Conservation (phyloP, 164 flowering plant species). For the Tetrastigma voinierianum region DNA sequence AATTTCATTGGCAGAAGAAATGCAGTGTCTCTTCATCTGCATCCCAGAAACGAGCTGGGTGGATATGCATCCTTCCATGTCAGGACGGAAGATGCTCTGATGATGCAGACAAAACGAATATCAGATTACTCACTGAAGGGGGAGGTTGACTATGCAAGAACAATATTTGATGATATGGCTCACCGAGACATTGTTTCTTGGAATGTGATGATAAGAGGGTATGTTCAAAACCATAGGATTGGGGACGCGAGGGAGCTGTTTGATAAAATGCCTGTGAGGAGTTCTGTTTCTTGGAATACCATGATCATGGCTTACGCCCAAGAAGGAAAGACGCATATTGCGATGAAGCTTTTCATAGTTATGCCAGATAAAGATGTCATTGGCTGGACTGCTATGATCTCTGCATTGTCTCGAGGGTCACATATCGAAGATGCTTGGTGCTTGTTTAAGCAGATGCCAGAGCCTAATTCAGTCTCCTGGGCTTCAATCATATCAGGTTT, state of each 20-base stretch:
- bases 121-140: conserved; percentile 15
- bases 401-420: conserved; percentile 19
- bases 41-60: too few relatives aligned
- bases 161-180: conserved; percentile 26
- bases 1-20: too few relatives aligned
- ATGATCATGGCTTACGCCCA: conserved; percentile 31
- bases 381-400: conserved; percentile 32
- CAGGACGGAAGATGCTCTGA: conserved; percentile 1
- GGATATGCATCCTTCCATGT: too few relatives aligned
- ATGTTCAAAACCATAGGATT: conserved; percentile 23
- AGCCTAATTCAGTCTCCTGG: conserved; percentile 32
- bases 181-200: conserved; percentile 25
- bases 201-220: conserved; percentile 32
- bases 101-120: conserved; percentile 19
- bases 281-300: conserved; percentile 29
- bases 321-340: conserved; percentile 20
- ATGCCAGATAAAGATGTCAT: conserved; percentile 25
- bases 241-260: conserved; percentile 26
- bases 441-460: conserved; percentile 28
- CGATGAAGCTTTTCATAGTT: conserved; percentile 24
- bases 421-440: conserved; percentile 22
- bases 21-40: too few relatives aligned
- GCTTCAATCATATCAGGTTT: conserved; percentile 34
- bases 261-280: conserved; percentile 23
- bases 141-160: conserved; percentile 22